These are phyloP conservation scores for Blumeriella jaapii DNA, from an alignment of 2,329 filamentous ascomycete genomes.

Conservation along the genomic window DNA sequence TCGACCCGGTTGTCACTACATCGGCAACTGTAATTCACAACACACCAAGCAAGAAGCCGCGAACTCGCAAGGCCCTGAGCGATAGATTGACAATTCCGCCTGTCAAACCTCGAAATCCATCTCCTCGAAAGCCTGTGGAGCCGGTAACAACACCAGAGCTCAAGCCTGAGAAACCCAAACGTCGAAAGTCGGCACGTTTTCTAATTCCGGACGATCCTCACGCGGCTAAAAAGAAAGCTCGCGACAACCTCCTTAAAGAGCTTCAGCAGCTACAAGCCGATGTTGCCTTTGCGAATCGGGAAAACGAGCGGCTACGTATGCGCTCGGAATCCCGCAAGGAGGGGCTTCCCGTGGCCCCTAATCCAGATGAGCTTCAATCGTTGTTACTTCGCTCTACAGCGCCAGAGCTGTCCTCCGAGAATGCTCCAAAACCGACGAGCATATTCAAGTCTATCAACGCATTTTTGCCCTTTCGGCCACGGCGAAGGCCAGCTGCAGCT, in stretches of 20 bases:
- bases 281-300: conserved; percentile 42
- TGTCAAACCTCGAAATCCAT: conserved; percentile 20
- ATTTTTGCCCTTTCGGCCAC: conserved; percentile 25
- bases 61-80: conserved; percentile 28
- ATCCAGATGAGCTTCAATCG: conserved; percentile 27
- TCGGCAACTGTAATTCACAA: conserved; percentile 49
- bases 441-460: conserved; percentile 23
- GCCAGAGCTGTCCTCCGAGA: conserved; percentile 7
- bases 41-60: conserved; percentile 40
- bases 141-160: conserved; percentile 11
- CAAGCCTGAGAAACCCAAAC: conserved; percentile 5
- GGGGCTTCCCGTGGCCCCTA: conserved; percentile 32
- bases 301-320: conserved; percentile 43
- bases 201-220: conserved; percentile 22
- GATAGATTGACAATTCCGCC: conserved; percentile 26
- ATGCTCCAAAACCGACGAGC: conserved; percentile 15
- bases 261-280: conserved; percentile 46
- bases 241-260: conserved; percentile 43
- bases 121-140: conserved; percentile 9
- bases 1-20: conserved; percentile 42
- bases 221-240: conserved; percentile 38
- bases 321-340: conserved; percentile 27
- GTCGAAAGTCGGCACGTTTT: conserved; percentile 23
- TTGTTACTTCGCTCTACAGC: conserved; percentile 21
- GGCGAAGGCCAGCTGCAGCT: conserved; percentile 20